A percentile compares a stretch with the other conserved stretches of the same genome.
These are phyloP conservation scores for Suillus subalutaceus DNA, from an alignment of 768 basidiomycete species.

Conservation along the genomic window DNA sequence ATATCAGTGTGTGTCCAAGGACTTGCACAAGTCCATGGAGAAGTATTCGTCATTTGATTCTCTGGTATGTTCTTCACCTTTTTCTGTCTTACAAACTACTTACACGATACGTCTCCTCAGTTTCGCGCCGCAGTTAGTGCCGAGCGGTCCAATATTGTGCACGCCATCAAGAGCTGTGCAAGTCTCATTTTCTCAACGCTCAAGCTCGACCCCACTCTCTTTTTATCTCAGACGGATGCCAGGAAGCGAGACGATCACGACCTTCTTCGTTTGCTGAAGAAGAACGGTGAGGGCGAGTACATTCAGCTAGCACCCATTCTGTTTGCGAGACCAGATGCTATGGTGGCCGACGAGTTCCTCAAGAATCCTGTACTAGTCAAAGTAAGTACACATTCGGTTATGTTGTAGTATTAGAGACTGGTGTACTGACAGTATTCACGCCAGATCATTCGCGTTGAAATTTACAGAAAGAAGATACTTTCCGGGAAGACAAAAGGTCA, in stretches of 20 bases:
- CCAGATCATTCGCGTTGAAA: background rate
- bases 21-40: too few species aligned
- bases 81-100: too few species aligned
- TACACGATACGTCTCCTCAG: background rate
- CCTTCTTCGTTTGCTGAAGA: background rate
- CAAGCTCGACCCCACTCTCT: background rate
- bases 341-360: background rate
- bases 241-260: background rate
- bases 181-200: background rate
- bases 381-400: conserved; percentile 11
- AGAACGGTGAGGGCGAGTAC: background rate
- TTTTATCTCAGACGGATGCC: background rate
- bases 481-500: background rate
- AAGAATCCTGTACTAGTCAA: background rate
- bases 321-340: background rate
- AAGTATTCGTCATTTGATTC: too few species aligned
- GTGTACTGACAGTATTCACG: background rate
- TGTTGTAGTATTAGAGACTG: background rate
- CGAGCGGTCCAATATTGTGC: background rate
- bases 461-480: background rate
- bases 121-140: background rate
- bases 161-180: conserved; percentile 3
- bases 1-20: too few species aligned
- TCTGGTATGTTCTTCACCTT: too few species aligned
- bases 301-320: background rate